Percentiles rank a stretch among this genome's conserved stretches.
phyloP scores from a whole-genome alignment of 345 rosid genomes.

The Lenwebbia sp. region DNA sequence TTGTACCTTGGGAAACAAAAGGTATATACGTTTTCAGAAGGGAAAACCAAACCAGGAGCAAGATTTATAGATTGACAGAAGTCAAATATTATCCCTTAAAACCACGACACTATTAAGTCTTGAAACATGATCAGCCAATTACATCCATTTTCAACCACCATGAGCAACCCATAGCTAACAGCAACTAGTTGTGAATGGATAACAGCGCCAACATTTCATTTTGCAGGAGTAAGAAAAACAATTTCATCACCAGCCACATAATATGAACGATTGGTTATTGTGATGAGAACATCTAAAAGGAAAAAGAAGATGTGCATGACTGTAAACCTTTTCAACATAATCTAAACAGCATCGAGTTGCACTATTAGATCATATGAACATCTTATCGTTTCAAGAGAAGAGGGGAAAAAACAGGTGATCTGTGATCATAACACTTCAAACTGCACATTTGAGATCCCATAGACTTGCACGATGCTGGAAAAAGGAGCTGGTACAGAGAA shows the following conservation, averaged over 20 bases:
- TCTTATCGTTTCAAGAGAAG: background rate
- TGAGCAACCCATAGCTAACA: background rate
- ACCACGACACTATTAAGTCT: background rate
- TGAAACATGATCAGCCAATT: background rate
- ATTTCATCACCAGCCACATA: background rate
- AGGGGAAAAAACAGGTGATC: background rate
- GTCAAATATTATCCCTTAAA: background rate
- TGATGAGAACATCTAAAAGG: background rate
- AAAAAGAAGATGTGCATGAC: background rate
- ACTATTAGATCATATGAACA: background rate
- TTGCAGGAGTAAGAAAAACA: background rate
- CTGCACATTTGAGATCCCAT: background rate
- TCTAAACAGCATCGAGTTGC: background rate
- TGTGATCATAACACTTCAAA: background rate
- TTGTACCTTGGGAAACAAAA: slow-evolving; percentile 38
- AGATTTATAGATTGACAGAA: background rate
- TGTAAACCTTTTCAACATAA: background rate
- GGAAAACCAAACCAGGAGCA: background rate
- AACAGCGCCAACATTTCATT: background rate
- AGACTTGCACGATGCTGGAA: background rate
- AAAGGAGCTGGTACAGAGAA: background rate
- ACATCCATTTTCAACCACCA: background rate
- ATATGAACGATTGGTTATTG: background rate
- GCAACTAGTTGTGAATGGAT: background rate
- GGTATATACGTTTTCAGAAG: background rate